phyloP scores from a whole-genome alignment of 805 yeast species.

The Metschnikowia peoriensis region DNA sequence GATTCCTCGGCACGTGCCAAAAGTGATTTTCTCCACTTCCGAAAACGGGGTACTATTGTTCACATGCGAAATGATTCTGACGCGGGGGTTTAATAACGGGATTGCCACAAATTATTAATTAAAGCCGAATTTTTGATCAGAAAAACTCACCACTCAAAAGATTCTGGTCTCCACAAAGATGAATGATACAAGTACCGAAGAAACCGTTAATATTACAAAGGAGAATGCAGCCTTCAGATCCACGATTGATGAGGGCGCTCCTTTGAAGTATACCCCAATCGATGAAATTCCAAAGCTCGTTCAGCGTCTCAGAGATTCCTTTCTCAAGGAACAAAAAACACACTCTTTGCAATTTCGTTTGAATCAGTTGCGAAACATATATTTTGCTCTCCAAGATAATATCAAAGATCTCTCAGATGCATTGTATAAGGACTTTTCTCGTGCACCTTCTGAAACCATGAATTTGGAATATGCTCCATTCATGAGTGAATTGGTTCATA shows the following conservation, averaged over 20 bases:
- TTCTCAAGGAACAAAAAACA: constrained; percentile 45
- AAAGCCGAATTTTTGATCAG: too few relatives aligned
- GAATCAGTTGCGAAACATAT: constrained; percentile 64
- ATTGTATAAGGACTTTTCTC: constrained; percentile 62
- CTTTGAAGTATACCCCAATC: constrained; percentile 43
- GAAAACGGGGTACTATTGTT: background rate
- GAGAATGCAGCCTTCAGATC: background rate
- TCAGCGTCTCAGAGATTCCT: constrained; percentile 39
- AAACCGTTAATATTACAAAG: background rate
- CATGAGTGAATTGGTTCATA: constrained; percentile 54
- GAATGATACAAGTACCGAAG: background rate
- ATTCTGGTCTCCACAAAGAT: background rate
- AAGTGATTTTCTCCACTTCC: background rate
- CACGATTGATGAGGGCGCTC: background rate
- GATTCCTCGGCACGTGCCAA: background rate
- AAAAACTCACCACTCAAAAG: too few relatives aligned
- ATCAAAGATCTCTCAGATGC: constrained; percentile 56
- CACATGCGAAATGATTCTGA: background rate
- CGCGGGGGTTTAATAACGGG: too few relatives aligned
- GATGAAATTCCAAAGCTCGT: constrained; percentile 50
- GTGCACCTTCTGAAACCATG: constrained; percentile 60
- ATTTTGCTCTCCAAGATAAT: constrained; percentile 61
- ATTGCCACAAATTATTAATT: too few relatives aligned
- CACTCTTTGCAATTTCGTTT: constrained; percentile 55
- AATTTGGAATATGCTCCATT: constrained; percentile 54